Evolutionary conservation across 768 basidiomycete genomes (phyloP).

Genomic region (Boletus sensibilis): DNA sequence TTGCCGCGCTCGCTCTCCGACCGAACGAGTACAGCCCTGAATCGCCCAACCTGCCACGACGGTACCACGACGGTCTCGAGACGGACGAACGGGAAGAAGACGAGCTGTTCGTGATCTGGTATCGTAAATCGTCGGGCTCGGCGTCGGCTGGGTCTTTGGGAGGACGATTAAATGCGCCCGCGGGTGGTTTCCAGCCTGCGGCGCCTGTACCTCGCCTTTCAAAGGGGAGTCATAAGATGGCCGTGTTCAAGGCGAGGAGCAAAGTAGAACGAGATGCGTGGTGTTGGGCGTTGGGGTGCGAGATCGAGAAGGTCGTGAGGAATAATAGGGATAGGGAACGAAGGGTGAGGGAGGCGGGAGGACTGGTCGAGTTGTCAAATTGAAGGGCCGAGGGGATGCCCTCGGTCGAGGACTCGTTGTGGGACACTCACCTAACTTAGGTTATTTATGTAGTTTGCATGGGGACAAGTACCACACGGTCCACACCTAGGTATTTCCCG

Average conservation of each 20-base stretch:
- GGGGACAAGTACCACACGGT: not conserved
- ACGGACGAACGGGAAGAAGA: slow-evolving; percentile 87
- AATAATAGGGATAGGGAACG: slow-evolving; percentile 62
- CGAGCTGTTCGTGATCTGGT: slow-evolving; percentile 80
- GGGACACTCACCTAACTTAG: not conserved
- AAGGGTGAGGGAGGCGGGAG: slow-evolving; percentile 62
- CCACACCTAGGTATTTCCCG: not conserved
- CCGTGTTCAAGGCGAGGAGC: slow-evolving; percentile 72
- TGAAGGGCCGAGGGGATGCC: slow-evolving; percentile 3
- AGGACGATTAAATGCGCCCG: slow-evolving; percentile 19
- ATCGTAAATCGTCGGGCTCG: slow-evolving; percentile 40
- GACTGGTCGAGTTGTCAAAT: slow-evolving; percentile 38
- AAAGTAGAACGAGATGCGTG: slow-evolving; percentile 89
- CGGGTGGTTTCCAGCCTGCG: slow-evolving; percentile 15
- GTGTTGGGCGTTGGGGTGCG: slow-evolving; percentile 91
- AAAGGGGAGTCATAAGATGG: slow-evolving; percentile 52
- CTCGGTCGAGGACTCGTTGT: not conserved
- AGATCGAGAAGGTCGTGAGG: slow-evolving; percentile 81
- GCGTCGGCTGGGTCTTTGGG: not conserved
- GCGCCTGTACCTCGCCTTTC: slow-evolving; percentile 49
- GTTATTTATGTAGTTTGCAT: not conserved
- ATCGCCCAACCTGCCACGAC: slow-evolving; percentile 53
- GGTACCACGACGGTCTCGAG: slow-evolving; percentile 90
- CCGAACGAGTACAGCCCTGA: slow-evolving; percentile 62
- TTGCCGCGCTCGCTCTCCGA: slow-evolving; percentile 67